phyloP scores from a whole-genome alignment of 495 filamentous ascomycete species.

The Amniculicola lignicola region DNA sequence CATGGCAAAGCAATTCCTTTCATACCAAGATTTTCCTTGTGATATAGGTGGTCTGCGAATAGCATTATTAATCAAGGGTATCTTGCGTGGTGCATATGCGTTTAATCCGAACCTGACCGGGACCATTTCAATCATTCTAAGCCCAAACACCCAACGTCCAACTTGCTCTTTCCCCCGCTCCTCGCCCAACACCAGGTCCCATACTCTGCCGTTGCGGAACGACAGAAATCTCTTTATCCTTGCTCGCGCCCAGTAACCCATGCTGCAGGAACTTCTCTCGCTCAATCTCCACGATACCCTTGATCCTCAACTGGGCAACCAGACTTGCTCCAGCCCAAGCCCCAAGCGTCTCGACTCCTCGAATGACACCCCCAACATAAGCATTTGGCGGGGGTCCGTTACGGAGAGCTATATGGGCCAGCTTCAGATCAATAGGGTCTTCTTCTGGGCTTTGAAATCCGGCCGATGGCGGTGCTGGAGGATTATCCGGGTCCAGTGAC shows the following conservation, averaged over 20 bases:
- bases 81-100: neutral
- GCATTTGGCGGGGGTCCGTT: conserved; percentile 17
- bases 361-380: conserved; percentile 57
- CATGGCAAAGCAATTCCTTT: too few relatives aligned
- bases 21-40: too few relatives aligned
- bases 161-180: conserved; percentile 57
- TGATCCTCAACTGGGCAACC: conserved; percentile 66
- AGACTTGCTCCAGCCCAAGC: conserved; percentile 88
- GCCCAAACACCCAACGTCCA: conserved; percentile 85
- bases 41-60: too few relatives aligned
- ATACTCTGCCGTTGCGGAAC: conserved; percentile 58
- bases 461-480: conserved; percentile 5
- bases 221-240: conserved; percentile 57
- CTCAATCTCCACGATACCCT: conserved; percentile 78
- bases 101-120: too few relatives aligned
- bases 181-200: conserved; percentile 54
- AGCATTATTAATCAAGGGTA: neutral
- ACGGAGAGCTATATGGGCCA: conserved; percentile 11
- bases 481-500: conserved; percentile 9
- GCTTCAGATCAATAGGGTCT: conserved; percentile 24
- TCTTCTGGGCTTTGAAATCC: conserved; percentile 26
- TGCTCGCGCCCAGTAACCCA: conserved; percentile 67
- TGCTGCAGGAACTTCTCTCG: conserved; percentile 77
- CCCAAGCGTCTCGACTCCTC: conserved; percentile 78
- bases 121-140: too few relatives aligned